Evolutionary conservation across 805 yeast genomes (phyloP).

Genomic region (Candida stauntonica): DNA sequence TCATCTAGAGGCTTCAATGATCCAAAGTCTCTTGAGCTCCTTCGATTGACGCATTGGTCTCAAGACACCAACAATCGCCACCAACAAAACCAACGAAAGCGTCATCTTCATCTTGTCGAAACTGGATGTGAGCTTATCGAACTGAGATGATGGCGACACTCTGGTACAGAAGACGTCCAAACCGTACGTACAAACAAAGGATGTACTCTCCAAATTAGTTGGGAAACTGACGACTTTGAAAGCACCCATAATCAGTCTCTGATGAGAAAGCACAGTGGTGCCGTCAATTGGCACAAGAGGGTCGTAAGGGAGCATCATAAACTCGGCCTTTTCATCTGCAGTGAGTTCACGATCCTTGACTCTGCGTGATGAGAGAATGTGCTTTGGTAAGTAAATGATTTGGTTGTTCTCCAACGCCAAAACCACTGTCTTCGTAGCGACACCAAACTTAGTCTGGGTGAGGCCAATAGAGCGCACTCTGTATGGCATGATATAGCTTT

Average conservation of each 20-base stretch:
- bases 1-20: conserved; percentile 8
- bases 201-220: conserved; percentile 79
- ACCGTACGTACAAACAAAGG: conserved; percentile 61
- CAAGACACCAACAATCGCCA: conserved; percentile 41
- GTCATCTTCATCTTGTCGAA: conserved; percentile 67
- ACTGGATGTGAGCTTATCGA: conserved; percentile 63
- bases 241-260: conserved; percentile 35
- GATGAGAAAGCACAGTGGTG: conserved; percentile 46
- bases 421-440: conserved; percentile 63
- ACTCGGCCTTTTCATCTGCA: conserved; percentile 51
- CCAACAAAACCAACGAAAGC: conserved; percentile 51
- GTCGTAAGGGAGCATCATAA: conserved; percentile 58
- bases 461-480: conserved; percentile 48
- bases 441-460: conserved; percentile 58
- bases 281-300: conserved; percentile 54
- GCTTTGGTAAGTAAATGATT: conserved; percentile 67
- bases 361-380: conserved; percentile 63
- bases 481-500: conserved; percentile 62
- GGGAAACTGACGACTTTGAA: conserved; percentile 41
- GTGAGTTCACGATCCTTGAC: conserved; percentile 51
- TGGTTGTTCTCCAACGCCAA: conserved; percentile 57
- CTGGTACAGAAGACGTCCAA: conserved; percentile 75
- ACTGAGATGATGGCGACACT: conserved; percentile 76
- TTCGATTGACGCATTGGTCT: conserved; percentile 55
- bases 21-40: conserved; percentile 38